Conservation (phyloP, 306 rosid genomes). For the Lathyrus oleraceus region DNA sequence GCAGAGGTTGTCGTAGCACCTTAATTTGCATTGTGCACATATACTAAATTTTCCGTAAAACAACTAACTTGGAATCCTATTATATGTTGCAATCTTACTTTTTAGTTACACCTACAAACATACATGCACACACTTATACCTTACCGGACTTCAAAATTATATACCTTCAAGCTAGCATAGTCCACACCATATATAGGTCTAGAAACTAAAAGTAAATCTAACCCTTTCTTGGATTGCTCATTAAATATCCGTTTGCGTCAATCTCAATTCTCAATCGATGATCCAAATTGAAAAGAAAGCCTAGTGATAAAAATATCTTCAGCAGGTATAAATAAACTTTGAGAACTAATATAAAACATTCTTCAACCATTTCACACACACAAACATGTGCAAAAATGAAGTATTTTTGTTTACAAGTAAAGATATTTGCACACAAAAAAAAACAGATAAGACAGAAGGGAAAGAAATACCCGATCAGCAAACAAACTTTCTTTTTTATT, state of each 20-base stretch:
- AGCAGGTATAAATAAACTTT: background rate
- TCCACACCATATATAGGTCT: constrained; percentile 3
- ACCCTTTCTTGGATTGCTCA: background rate
- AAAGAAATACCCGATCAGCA: constrained; percentile 83
- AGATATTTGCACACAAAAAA: background rate
- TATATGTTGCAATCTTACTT: background rate
- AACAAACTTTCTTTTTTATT: constrained; percentile 96
- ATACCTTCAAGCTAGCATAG: constrained; percentile 5
- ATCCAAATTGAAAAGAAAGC: background rate
- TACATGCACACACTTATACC: background rate
- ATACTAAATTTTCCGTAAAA: background rate
- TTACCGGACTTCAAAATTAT: background rate
- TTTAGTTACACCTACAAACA: background rate
- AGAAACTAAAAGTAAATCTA: background rate
- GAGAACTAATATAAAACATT: background rate
- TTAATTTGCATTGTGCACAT: background rate
- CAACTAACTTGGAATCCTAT: background rate
- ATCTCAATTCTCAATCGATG: background rate
- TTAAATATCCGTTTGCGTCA: background rate
- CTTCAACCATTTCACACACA: no score
- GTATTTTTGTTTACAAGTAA: background rate
- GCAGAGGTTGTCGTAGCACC: background rate
- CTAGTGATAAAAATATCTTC: background rate
- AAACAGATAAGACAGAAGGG: constrained; percentile 15
- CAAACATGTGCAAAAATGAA: no score